Evolutionary conservation across 306 rosid genomes (phyloP).

Genomic region (Vigna angularis): DNA sequence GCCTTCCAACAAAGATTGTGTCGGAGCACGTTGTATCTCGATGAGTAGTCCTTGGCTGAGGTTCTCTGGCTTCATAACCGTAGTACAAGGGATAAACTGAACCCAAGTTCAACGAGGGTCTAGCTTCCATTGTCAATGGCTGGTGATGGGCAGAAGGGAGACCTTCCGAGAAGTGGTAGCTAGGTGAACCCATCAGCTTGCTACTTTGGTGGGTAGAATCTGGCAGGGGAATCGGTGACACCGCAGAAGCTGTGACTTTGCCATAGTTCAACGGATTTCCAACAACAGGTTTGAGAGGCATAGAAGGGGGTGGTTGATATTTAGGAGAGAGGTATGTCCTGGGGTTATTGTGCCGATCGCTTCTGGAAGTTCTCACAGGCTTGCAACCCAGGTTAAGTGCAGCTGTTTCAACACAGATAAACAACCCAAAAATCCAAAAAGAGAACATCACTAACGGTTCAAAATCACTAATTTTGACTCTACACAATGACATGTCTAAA

Average conservation of each 20-base stretch:
- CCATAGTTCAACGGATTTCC: constrained; percentile 62
- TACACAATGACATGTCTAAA: constrained; percentile 36
- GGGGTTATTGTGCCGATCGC: constrained; percentile 90
- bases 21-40: constrained; percentile 52
- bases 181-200: constrained; percentile 51
- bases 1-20: constrained; percentile 75
- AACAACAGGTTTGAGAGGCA: constrained; percentile 57
- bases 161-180: constrained; percentile 61
- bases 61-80: constrained; percentile 58
- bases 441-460: constrained; percentile 41
- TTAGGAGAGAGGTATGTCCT: constrained; percentile 87
- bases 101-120: constrained; percentile 61
- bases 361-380: constrained; percentile 92
- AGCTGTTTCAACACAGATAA: constrained; percentile 59
- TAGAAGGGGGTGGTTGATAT: constrained; percentile 63
- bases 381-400: constrained; percentile 96
- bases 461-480: constrained; percentile 35
- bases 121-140: constrained; percentile 55
- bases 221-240: constrained; percentile 52
- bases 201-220: constrained; percentile 56
- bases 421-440: constrained; percentile 39
- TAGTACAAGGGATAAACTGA: constrained; percentile 89
- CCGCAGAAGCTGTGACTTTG: constrained; percentile 47
- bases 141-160: constrained; percentile 57
- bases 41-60: constrained; percentile 47